Percentiles rank a stretch among this genome's conserved stretches.
Conservation (phyloP, 2,329 filamentous ascomycete genomes). For the Lomentospora prolificans region DNA sequence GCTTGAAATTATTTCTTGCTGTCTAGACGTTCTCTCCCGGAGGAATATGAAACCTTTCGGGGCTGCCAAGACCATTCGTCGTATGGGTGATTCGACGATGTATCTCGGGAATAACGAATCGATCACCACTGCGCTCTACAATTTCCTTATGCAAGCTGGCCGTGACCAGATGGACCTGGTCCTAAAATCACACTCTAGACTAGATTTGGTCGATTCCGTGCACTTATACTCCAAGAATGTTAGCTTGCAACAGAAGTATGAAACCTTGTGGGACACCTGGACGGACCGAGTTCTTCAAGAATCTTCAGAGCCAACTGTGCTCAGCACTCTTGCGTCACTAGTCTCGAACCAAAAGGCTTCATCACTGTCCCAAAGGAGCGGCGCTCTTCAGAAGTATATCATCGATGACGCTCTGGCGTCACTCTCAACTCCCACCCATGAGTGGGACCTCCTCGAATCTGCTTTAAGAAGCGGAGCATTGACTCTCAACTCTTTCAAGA, state of each 20-base stretch:
- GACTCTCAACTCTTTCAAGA: slow-evolving; percentile 21
- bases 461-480: slow-evolving; percentile 33
- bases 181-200: slow-evolving; percentile 57
- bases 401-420: slow-evolving; percentile 28
- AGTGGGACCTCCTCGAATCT: slow-evolving; percentile 38
- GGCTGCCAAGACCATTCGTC: slow-evolving; percentile 33
- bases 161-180: slow-evolving; percentile 20
- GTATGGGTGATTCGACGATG: slow-evolving; percentile 8
- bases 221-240: slow-evolving; percentile 40
- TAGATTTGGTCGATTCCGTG: slow-evolving; percentile 56
- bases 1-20: slow-evolving; percentile 14
- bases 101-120: not conserved
- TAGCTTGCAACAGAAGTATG: slow-evolving; percentile 26
- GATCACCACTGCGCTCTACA: slow-evolving; percentile 5
- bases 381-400: slow-evolving; percentile 37
- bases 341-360: slow-evolving; percentile 34
- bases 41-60: slow-evolving; percentile 50
- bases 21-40: slow-evolving; percentile 32
- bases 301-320: slow-evolving; percentile 18
- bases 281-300: slow-evolving; percentile 28
- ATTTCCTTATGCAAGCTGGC: slow-evolving; percentile 8
- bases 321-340: slow-evolving; percentile 31
- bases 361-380: slow-evolving; percentile 26
- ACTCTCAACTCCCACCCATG: slow-evolving; percentile 20
- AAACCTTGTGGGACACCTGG: slow-evolving; percentile 34